Percentiles rank a stretch among this genome's conserved stretches.
phyloP scores from a whole-genome alignment of 495 filamentous ascomycete genomes.

The Neurospora sp. region DNA sequence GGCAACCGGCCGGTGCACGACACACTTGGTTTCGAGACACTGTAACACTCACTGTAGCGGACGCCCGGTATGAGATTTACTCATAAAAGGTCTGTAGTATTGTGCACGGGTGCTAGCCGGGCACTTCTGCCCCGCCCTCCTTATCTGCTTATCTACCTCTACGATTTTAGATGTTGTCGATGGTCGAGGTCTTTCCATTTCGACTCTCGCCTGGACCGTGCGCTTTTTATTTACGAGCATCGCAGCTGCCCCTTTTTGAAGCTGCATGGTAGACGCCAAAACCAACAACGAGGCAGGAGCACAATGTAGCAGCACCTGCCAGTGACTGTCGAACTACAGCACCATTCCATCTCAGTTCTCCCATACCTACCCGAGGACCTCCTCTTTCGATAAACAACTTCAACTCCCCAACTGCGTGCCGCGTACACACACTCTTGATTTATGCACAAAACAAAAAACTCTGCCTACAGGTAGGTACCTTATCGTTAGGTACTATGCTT shows the following conservation, averaged over 20 bases:
- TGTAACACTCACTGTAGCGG: not conserved
- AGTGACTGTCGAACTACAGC: too few relatives aligned
- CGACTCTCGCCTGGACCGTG: not conserved
- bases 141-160: not conserved
- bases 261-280: not conserved
- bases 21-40: not conserved
- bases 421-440: too few relatives aligned
- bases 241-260: not conserved
- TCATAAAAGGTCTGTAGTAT: not conserved
- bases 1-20: not conserved
- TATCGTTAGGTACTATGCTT: too few relatives aligned
- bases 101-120: not conserved
- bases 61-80: not conserved
- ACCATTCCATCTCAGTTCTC: too few relatives aligned
- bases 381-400: too few relatives aligned
- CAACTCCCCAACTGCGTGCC: too few relatives aligned
- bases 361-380: too few relatives aligned
- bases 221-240: not conserved
- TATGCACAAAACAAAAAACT: too few relatives aligned
- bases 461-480: too few relatives aligned
- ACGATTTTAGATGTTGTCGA: not conserved
- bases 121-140: not conserved
- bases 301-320: not conserved
- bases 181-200: not conserved
- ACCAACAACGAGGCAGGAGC: not conserved